Conservation (phyloP, 2,329 filamentous ascomycete species). For the Pestalotiopsis sp. region DNA sequence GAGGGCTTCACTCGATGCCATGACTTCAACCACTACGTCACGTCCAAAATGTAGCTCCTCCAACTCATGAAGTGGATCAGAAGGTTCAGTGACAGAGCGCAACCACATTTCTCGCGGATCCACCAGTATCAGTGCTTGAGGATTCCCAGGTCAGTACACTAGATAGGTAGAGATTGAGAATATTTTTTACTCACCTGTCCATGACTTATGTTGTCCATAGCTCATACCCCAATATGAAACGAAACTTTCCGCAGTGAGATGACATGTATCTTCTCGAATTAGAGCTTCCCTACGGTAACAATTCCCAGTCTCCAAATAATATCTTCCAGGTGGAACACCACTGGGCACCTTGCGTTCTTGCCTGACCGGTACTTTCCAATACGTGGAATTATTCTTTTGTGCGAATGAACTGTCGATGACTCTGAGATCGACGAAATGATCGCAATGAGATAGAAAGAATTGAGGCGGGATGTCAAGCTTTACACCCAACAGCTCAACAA, state of each 20-base stretch:
- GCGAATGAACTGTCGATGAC: background rate
- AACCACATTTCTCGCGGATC: background rate
- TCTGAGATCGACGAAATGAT: background rate
- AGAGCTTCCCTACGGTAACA: background rate
- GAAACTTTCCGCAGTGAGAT: background rate
- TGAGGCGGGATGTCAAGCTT: background rate
- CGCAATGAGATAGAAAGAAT: background rate
- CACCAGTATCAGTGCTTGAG: background rate
- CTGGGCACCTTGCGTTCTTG: background rate
- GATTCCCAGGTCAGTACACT: background rate
- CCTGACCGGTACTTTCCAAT: background rate
- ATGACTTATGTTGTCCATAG: background rate
- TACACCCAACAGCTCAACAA: background rate
- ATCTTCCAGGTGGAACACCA: background rate
- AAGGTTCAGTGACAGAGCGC: background rate
- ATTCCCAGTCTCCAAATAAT: background rate
- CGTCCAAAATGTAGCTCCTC: too few species aligned
- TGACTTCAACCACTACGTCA: too few species aligned
- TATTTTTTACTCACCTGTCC: background rate
- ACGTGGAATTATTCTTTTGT: background rate
- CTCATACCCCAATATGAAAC: background rate
- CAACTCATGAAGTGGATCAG: background rate
- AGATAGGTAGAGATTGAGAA: background rate
- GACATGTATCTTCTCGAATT: background rate
- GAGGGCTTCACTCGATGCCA: too few species aligned